Percentiles rank a stretch among this genome's conserved stretches.
These are phyloP conservation scores for Lachnellula subtilissima DNA, from an alignment of 2,329 filamentous ascomycete species.

Conservation along the genomic window DNA sequence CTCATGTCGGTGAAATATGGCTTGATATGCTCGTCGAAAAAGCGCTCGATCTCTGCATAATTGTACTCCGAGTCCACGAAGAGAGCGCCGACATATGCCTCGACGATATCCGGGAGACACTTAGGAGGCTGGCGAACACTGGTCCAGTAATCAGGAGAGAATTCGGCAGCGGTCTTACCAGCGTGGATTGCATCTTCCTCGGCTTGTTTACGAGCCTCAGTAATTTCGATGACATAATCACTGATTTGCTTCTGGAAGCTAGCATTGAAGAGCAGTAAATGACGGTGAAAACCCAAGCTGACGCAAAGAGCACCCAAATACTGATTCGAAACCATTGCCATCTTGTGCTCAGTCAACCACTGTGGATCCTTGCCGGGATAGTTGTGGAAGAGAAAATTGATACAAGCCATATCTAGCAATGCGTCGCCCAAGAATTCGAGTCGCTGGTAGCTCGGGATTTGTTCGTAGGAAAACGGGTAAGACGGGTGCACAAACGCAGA, in stretches of 20 bases:
- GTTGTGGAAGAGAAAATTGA: constrained; percentile 73
- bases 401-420: constrained; percentile 77
- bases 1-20: constrained; percentile 82
- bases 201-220: constrained; percentile 44
- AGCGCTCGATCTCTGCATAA: constrained; percentile 65
- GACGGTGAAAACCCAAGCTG: constrained; percentile 68
- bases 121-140: constrained; percentile 62
- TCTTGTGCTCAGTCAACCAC: constrained; percentile 98
- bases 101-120: constrained; percentile 76
- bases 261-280: constrained; percentile 55
- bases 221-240: constrained; percentile 55
- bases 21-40: constrained; percentile 71
- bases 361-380: constrained; percentile 82
- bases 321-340: constrained; percentile 98
- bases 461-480: constrained; percentile 67
- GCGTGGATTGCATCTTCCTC: constrained; percentile 30
- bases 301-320: constrained; percentile 83
- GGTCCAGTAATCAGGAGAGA: constrained; percentile 65
- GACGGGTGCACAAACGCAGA: constrained; percentile 89
- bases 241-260: constrained; percentile 42
- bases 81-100: constrained; percentile 82
- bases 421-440: constrained; percentile 91
- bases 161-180: constrained; percentile 36
- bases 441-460: constrained; percentile 83
- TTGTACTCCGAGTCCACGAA: constrained; percentile 87